phyloP scores from a whole-genome alignment of 805 yeast species.

The Lachancea kluyveri region DNA sequence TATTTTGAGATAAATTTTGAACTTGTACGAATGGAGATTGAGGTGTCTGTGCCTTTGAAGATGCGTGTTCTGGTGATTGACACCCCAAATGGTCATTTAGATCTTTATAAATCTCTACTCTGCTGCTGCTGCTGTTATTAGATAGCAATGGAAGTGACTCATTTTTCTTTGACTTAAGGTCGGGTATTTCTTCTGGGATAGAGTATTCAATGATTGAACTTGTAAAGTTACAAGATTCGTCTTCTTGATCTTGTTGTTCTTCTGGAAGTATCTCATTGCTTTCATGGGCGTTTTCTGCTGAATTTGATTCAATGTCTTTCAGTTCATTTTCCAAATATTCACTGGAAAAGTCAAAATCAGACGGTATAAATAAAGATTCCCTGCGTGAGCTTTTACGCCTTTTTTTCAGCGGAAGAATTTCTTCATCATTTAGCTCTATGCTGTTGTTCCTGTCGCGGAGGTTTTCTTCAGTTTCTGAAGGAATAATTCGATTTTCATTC shows the following conservation, averaged over 20 bases:
- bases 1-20: conserved; percentile 18
- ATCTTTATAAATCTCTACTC: conserved; percentile 8
- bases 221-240: conserved; percentile 19
- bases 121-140: too few relatives aligned
- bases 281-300: conserved; percentile 1
- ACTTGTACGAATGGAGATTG: conserved; percentile 16
- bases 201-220: conserved; percentile 28
- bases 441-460: background rate
- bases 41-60: conserved; percentile 17
- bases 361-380: conserved; percentile 35
- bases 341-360: conserved; percentile 25
- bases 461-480: conserved; percentile 3
- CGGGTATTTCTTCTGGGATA: conserved; percentile 26
- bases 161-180: too few relatives aligned
- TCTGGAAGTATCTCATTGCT: background rate
- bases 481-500: conserved; percentile 3
- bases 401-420: conserved; percentile 20
- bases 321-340: conserved; percentile 16
- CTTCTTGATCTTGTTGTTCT: conserved; percentile 1
- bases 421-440: conserved; percentile 8
- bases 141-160: too few relatives aligned
- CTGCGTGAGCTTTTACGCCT: conserved; percentile 36
- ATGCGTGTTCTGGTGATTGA: conserved; percentile 11
- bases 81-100: too few relatives aligned
- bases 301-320: conserved; percentile 3